Conservation (phyloP, 2,329 filamentous ascomycete genomes). For the Colletotrichum plurivorum region DNA sequence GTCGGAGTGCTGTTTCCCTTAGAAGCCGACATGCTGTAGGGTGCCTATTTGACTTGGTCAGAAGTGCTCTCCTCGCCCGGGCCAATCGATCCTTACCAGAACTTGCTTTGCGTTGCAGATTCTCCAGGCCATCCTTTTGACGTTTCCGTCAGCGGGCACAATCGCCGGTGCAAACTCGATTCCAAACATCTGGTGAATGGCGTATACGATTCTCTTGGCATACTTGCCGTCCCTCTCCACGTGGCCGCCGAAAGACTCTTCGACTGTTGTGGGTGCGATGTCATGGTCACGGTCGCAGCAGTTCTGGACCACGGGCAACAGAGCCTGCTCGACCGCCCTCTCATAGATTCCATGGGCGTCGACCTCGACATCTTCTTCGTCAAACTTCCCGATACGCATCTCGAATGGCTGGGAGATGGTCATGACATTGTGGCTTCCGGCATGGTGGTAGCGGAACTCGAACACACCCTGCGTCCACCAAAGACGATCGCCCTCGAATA, state of each 20-base stretch:
- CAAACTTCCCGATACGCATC: constrained; percentile 85
- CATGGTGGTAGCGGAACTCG: constrained; percentile 97
- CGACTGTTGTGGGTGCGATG: constrained; percentile 83
- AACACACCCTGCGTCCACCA: constrained; percentile 98
- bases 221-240: constrained; percentile 93
- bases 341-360: constrained; percentile 74
- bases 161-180: constrained; percentile 95
- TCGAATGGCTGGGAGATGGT: constrained; percentile 94
- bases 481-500: constrained; percentile 92
- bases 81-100: constrained; percentile 72
- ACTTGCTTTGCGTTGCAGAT: constrained; percentile 97
- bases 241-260: constrained; percentile 87
- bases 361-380: constrained; percentile 77
- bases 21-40: constrained; percentile 79
- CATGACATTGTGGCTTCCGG: constrained; percentile 93
- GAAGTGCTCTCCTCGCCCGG: neutral
- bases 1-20: constrained; percentile 71
- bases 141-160: constrained; percentile 91
- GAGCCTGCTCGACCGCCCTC: constrained; percentile 78
- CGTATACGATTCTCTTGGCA: constrained; percentile 90
- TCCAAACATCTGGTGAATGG: constrained; percentile 96
- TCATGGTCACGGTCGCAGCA: constrained; percentile 94
- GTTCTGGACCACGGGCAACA: constrained; percentile 89
- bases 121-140: constrained; percentile 92
- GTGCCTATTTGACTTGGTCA: constrained; percentile 64